These are phyloP conservation scores for Cyberlindnera bimundalis DNA, from an alignment of 805 yeast genomes.

Conservation along the genomic window DNA sequence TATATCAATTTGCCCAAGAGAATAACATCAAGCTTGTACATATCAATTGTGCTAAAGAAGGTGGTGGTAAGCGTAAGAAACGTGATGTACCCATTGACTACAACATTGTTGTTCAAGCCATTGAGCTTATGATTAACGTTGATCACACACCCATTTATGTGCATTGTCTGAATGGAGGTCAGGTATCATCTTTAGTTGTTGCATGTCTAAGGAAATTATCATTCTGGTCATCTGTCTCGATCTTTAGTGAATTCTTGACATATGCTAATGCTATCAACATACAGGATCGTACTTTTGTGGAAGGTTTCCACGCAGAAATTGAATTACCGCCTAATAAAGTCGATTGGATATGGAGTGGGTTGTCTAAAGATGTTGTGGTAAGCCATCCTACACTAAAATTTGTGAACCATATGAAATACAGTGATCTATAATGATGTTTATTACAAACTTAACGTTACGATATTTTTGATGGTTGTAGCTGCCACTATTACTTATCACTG, in stretches of 20 bases:
- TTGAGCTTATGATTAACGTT: slow-evolving; percentile 59
- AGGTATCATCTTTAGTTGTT: slow-evolving; percentile 74
- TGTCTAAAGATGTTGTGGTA: slow-evolving; percentile 26
- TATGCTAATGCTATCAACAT: slow-evolving; percentile 76
- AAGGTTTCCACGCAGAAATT: slow-evolving; percentile 66
- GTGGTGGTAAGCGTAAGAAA: slow-evolving; percentile 64
- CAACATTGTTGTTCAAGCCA: slow-evolving; percentile 52
- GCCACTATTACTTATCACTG: slow-evolving; percentile 23
- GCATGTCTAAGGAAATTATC: slow-evolving; percentile 84
- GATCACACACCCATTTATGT: slow-evolving; percentile 68
- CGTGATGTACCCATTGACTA: slow-evolving; percentile 78
- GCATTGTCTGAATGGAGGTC: slow-evolving; percentile 89
- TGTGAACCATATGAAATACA: slow-evolving; percentile 14
- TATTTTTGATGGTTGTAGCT: too few relatives aligned
- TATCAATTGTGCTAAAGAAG: slow-evolving; percentile 56
- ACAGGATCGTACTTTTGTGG: slow-evolving; percentile 81
- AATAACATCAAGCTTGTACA: slow-evolving; percentile 65
- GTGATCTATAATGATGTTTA: slow-evolving; percentile 1
- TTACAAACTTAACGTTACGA: too few relatives aligned
- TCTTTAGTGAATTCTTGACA: slow-evolving; percentile 77
- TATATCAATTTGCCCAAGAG: slow-evolving; percentile 49
- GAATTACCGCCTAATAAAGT: slow-evolving; percentile 43
- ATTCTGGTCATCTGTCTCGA: slow-evolving; percentile 86
- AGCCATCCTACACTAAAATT: slow-evolving; percentile 27
- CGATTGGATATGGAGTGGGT: slow-evolving; percentile 33